Evolutionary conservation across 208 protist genomes (phyloP).

Genomic region (Naegleria gruberi): DNA sequence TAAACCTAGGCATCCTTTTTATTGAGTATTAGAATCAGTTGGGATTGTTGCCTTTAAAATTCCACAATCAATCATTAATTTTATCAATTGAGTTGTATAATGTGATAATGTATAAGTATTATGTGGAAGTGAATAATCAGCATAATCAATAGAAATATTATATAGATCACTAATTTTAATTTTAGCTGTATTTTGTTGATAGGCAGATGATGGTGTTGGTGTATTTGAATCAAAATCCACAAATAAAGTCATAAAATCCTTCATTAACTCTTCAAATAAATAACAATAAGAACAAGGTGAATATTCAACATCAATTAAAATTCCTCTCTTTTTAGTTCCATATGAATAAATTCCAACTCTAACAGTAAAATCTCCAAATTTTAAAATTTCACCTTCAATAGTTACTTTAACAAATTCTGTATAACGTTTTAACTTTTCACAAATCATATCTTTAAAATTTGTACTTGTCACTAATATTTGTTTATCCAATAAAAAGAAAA

Average conservation of each 20-base stretch:
- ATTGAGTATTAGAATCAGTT: too few relatives aligned
- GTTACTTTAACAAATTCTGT: not conserved
- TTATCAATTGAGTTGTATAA: not conserved
- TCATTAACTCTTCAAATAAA: not conserved
- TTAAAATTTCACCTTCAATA: not conserved
- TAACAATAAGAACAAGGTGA: not conserved
- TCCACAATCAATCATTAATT: not conserved
- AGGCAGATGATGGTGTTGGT: not conserved
- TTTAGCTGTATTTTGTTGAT: not conserved
- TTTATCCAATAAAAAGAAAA: not conserved
- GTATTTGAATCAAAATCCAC: not conserved
- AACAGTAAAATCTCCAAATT: not conserved
- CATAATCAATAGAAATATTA: not conserved
- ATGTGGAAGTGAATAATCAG: not conserved
- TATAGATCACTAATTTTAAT: not conserved
- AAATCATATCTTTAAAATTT: not conserved
- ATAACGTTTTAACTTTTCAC: not conserved
- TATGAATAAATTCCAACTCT: not conserved
- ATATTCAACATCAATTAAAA: constrained; percentile 7
- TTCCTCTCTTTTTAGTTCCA: not conserved
- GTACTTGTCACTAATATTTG: not conserved
- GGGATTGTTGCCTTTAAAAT: too few relatives aligned
- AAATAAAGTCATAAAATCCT: not conserved
- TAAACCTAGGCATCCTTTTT: too few relatives aligned
- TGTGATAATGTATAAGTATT: not conserved